phyloP scores from a whole-genome alignment of 2,329 filamentous ascomycete genomes.

The Monilinia polystroma region DNA sequence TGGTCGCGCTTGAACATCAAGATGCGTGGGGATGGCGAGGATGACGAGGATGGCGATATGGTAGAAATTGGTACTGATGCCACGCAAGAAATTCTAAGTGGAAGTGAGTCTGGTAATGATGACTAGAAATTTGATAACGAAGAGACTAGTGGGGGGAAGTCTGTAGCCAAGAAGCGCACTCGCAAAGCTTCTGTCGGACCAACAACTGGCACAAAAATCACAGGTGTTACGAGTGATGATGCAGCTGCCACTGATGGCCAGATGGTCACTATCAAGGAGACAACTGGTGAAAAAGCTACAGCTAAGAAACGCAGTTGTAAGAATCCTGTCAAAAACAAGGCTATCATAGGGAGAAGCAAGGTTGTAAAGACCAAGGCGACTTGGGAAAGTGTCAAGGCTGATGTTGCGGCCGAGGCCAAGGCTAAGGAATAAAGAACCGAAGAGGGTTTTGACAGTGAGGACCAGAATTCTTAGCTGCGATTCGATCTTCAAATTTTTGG shows the following conservation, averaged over 20 bases:
- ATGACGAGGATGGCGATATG: not conserved
- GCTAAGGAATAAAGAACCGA: not conserved
- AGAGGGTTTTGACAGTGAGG: constrained; percentile 37
- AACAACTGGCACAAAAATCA: not conserved
- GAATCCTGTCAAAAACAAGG: not conserved
- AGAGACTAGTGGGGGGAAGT: too few relatives aligned
- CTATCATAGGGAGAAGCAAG: not conserved
- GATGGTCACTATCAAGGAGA: not conserved
- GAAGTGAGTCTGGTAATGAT: too few relatives aligned
- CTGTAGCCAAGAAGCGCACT: too few relatives aligned
- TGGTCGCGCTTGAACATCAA: not conserved
- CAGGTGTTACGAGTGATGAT: not conserved
- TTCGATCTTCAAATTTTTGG: not conserved
- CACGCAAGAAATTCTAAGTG: not conserved
- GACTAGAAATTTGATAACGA: too few relatives aligned
- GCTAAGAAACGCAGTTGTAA: not conserved
- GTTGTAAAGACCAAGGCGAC: not conserved
- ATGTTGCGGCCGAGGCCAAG: not conserved
- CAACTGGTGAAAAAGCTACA: not conserved
- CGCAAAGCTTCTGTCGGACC: too few relatives aligned
- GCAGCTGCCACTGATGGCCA: not conserved
- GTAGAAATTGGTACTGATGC: not conserved
- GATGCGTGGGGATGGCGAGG: not conserved
- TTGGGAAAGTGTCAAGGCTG: not conserved
- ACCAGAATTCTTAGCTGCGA: constrained; percentile 41